Evolutionary conservation across 129 eudicot species (phyloP).

Genomic region (Erigeron canadensis): DNA sequence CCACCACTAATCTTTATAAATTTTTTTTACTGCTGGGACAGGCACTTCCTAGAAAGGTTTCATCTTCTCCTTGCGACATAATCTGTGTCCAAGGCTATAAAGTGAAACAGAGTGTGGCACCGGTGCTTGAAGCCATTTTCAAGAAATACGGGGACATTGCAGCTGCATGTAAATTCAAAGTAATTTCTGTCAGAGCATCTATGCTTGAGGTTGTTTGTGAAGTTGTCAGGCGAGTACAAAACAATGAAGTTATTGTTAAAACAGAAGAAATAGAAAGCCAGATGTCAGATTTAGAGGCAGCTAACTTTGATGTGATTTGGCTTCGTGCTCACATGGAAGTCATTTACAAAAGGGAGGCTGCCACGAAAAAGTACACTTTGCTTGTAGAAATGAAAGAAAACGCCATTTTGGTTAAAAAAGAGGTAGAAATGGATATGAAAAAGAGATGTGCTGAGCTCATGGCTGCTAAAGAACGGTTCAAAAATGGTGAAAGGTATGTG

Average conservation of each 20-base stretch:
- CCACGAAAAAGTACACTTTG: not conserved
- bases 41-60: not conserved
- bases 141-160: not conserved
- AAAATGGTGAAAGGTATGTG: too few relatives aligned
- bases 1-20: too few relatives aligned
- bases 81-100: not conserved
- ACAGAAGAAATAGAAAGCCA: constrained; percentile 12
- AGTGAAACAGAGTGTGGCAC: not conserved
- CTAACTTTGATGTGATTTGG: constrained; percentile 29
- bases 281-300: constrained; percentile 20
- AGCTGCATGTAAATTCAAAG: not conserved
- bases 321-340: constrained; percentile 10
- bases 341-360: not conserved
- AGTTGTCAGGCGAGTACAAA: constrained; percentile 14
- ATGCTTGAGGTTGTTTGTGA: not conserved
- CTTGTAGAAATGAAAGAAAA: constrained; percentile 16
- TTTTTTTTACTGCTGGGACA: too few relatives aligned
- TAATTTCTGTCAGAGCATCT: not conserved
- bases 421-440: constrained; percentile 33
- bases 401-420: constrained; percentile 11
- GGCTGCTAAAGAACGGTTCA: too few relatives aligned
- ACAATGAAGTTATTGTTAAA: not conserved
- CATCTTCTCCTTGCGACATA: not conserved
- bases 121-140: not conserved
- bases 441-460: not conserved